phyloP scores from a whole-genome alignment of 306 rosid genomes.

The Alnus rubra region DNA sequence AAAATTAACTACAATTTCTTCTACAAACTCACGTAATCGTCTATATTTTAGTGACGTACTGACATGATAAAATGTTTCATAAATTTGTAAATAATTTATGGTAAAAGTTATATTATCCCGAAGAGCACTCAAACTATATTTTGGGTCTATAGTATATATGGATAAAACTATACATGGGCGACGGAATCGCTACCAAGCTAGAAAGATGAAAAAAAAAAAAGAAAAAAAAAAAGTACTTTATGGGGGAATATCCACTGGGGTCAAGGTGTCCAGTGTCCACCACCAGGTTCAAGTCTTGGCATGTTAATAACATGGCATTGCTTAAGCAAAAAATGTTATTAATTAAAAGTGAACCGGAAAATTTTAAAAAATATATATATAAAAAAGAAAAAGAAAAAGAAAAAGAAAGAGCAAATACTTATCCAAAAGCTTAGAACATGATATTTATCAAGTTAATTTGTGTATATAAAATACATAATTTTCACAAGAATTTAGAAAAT shows the following conservation, averaged over 20 bases:
- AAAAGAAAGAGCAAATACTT: too few species aligned
- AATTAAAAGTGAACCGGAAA: not conserved
- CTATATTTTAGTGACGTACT: too few species aligned
- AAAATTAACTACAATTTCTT: too few species aligned
- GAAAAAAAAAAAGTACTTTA: not conserved
- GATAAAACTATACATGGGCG: not conserved
- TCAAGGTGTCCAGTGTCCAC: not conserved
- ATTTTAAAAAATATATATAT: not conserved
- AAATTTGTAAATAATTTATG: too few species aligned
- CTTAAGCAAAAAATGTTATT: not conserved
- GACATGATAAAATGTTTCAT: too few species aligned
- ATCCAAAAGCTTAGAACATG: too few species aligned
- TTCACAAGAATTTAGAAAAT: constrained; percentile 3
- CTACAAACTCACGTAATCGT: too few species aligned
- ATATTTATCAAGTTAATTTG: too few species aligned
- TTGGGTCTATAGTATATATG: not conserved
- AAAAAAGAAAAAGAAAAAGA: too few species aligned
- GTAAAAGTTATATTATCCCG: too few species aligned
- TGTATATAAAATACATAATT: not conserved
- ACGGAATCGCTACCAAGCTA: not conserved
- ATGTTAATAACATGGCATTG: constrained; percentile 1
- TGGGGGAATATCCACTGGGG: not conserved
- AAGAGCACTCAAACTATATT: too few species aligned
- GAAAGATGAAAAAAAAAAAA: not conserved
- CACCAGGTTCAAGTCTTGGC: not conserved